phyloP scores from a whole-genome alignment of 202 grass and related monocot genomes.

The Panicum virgatum region DNA sequence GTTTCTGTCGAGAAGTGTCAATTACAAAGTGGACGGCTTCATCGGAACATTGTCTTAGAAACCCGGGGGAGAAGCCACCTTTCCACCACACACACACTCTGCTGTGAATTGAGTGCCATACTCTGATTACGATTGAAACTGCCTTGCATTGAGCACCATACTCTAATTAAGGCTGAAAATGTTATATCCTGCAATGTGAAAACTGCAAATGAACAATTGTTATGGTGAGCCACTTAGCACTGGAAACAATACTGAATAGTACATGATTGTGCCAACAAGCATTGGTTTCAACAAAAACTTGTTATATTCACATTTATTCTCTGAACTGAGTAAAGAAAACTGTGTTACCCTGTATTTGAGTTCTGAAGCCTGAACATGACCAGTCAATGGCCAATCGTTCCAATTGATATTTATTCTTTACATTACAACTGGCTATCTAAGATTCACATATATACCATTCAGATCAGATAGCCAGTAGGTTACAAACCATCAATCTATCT shows the following conservation, averaged over 20 bases:
- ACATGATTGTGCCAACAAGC: not conserved
- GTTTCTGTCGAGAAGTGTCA: slow-evolving; percentile 57
- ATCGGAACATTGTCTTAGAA: slow-evolving; percentile 10
- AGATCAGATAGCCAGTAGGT: not conserved
- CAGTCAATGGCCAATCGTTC: not conserved
- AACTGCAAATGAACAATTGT: not conserved
- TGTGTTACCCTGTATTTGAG: not conserved
- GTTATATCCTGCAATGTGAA: not conserved
- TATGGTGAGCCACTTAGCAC: not conserved
- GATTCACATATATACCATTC: not conserved
- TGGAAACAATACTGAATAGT: not conserved
- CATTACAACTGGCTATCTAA: not conserved
- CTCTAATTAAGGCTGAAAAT: not conserved
- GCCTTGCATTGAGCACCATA: not conserved
- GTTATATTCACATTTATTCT: not conserved
- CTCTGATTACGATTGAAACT: not conserved
- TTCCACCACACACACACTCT: not conserved
- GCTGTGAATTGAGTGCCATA: not conserved
- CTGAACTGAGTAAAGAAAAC: not conserved
- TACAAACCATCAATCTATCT: not conserved
- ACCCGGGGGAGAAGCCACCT: not conserved
- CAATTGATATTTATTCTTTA: slow-evolving; percentile 3
- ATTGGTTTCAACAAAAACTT: not conserved
- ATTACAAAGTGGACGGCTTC: slow-evolving; percentile 54
- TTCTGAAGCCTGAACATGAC: not conserved